phyloP scores from a whole-genome alignment of 1,139 yeast species.

The Saccharomyces hybrid region DNA sequence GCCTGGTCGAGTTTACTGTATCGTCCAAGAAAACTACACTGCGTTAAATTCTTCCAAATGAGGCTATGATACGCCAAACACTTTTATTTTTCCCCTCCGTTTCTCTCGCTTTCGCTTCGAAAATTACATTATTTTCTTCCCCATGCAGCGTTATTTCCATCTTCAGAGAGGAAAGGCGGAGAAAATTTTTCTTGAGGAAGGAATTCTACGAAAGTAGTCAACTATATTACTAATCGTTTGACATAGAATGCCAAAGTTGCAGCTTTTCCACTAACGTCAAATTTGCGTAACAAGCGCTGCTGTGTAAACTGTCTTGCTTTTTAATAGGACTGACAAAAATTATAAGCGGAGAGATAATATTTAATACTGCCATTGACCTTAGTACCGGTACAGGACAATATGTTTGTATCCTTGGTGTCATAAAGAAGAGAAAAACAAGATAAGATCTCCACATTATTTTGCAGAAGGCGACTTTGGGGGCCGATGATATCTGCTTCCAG shows the following conservation, averaged over 20 bases:
- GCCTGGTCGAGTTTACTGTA: neutral
- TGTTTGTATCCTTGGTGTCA: no score
- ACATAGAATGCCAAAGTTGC: neutral
- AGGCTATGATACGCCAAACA: slow-evolving; percentile 1
- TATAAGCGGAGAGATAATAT: neutral
- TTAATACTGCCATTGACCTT: neutral
- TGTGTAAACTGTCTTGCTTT: neutral
- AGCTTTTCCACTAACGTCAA: neutral
- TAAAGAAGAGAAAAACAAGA: no score
- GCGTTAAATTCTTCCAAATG: neutral
- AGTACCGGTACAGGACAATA: neutral
- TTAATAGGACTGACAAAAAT: neutral
- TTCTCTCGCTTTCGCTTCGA: neutral
- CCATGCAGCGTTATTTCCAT: neutral
- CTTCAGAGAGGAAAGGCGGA: neutral
- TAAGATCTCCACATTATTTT: neutral
- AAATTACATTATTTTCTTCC: neutral
- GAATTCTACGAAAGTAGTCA: neutral
- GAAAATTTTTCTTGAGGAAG: neutral
- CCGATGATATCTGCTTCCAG: no score
- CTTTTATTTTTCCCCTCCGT: neutral
- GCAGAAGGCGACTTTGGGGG: neutral
- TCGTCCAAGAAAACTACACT: neutral
- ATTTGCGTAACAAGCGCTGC: neutral
- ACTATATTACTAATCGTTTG: neutral